phyloP scores from a whole-genome alignment of 208 protist genomes.

The Naegleria fowleri region DNA sequence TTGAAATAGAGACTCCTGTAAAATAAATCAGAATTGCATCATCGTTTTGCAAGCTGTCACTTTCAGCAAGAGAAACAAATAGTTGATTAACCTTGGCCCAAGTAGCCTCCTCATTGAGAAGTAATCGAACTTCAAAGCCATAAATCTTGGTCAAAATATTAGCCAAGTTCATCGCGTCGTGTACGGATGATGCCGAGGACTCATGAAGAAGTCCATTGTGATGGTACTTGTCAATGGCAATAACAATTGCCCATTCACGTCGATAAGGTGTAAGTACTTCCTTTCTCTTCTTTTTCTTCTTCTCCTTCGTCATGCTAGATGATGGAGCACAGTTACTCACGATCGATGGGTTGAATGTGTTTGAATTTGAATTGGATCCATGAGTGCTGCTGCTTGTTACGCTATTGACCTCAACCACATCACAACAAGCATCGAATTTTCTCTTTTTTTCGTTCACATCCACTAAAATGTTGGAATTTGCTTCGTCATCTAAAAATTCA shows the following conservation, averaged over 20 bases:
- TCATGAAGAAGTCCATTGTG: not conserved
- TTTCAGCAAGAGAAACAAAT: not conserved
- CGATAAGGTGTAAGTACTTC: not conserved
- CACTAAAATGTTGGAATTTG: not conserved
- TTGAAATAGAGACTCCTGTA: not conserved
- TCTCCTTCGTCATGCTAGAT: not conserved
- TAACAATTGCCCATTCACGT: slow-evolving; percentile 20
- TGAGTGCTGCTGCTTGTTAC: not conserved
- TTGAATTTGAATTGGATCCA: not conserved
- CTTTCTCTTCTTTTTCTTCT: not conserved
- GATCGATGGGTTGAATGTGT: not conserved
- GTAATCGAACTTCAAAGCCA: not conserved
- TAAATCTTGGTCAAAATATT: slow-evolving; percentile 11
- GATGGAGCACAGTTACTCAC: not conserved
- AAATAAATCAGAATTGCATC: not conserved
- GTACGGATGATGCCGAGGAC: not conserved
- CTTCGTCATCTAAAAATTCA: not conserved
- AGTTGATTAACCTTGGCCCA: not conserved
- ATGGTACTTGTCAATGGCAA: slow-evolving; percentile 13
- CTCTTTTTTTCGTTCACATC: not conserved
- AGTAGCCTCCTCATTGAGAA: slow-evolving; percentile 10
- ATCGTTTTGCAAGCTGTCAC: not conserved
- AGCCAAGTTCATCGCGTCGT: not conserved
- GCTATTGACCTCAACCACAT: not conserved
- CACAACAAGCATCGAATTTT: not conserved